phyloP scores from a whole-genome alignment of 2,329 filamentous ascomycete species.

The Fusarium albosuccineum region DNA sequence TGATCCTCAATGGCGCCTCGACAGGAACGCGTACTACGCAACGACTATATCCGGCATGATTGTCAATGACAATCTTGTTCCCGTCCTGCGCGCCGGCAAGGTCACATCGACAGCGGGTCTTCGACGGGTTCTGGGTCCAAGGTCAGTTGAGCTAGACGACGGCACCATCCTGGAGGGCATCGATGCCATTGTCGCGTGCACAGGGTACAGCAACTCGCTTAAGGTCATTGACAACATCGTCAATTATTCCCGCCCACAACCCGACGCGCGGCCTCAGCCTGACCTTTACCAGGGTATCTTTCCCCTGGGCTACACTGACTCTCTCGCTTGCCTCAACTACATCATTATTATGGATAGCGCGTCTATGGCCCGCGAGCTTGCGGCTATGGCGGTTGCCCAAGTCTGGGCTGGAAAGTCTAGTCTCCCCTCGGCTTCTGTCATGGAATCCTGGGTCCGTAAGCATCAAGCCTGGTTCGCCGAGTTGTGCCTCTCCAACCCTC shows the following conservation, averaged over 20 bases:
- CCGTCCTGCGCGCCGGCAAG: conserved; percentile 25
- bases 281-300: conserved; percentile 58
- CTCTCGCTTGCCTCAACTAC: conserved; percentile 56
- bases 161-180: conserved; percentile 42
- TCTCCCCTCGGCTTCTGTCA: conserved; percentile 51
- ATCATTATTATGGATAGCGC: conserved; percentile 50
- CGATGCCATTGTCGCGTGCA: conserved; percentile 50
- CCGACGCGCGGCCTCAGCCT: conserved; percentile 43
- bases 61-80: conserved; percentile 38
- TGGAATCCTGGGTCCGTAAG: conserved; percentile 46
- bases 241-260: conserved; percentile 14
- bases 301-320: conserved; percentile 54
- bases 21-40: conserved; percentile 23
- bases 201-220: conserved; percentile 49
- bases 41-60: conserved; percentile 27
- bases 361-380: conserved; percentile 55
- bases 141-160: conserved; percentile 42
- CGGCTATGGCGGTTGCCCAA: conserved; percentile 56
- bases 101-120: conserved; percentile 25
- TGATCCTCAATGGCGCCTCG: conserved; percentile 35
- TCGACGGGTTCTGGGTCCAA: conserved; percentile 33
- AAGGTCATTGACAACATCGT: conserved; percentile 28
- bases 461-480: conserved; percentile 31
- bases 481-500: conserved; percentile 20
- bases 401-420: conserved; percentile 54